phyloP scores from a whole-genome alignment of 441 rosid genomes.

The Pelargonium cotyledonis region DNA sequence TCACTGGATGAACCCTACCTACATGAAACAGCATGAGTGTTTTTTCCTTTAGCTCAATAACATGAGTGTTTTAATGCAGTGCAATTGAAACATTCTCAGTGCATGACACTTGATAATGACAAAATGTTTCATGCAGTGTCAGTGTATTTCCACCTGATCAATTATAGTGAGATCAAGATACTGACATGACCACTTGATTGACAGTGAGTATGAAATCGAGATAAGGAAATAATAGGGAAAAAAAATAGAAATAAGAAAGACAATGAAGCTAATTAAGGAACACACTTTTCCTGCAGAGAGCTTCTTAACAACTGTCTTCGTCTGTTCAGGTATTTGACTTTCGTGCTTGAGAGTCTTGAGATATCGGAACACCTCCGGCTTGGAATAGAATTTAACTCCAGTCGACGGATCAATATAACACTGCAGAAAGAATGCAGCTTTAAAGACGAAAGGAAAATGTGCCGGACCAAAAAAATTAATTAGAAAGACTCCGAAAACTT shows the following conservation, averaged over 20 bases:
- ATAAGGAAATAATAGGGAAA: background rate
- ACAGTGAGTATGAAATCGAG: background rate
- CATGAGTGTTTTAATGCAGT: background rate
- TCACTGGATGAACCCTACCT: background rate
- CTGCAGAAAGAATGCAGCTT: slow-evolving; percentile 25
- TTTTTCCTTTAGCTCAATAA: too few relatives aligned
- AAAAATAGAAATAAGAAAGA: background rate
- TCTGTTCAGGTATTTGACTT: slow-evolving; percentile 14
- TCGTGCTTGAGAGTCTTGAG: slow-evolving; percentile 23
- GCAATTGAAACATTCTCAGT: background rate
- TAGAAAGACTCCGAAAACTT: background rate
- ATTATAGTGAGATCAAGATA: slow-evolving; percentile 2
- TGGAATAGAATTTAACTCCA: slow-evolving; percentile 34
- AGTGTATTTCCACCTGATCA: background rate
- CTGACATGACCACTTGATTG: background rate
- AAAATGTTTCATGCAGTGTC: background rate
- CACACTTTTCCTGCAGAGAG: slow-evolving; percentile 24
- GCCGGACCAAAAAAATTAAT: background rate
- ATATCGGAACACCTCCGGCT: slow-evolving; percentile 34
- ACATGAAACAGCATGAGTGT: background rate
- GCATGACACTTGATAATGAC: background rate
- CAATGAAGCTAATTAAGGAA: slow-evolving; percentile 12
- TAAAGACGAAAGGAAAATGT: background rate
- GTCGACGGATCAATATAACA: slow-evolving; percentile 27
- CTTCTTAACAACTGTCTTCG: slow-evolving; percentile 6